These are phyloP conservation scores for Talaromyces sp. DNA, from an alignment of 2,329 filamentous ascomycete genomes.

Conservation along the genomic window DNA sequence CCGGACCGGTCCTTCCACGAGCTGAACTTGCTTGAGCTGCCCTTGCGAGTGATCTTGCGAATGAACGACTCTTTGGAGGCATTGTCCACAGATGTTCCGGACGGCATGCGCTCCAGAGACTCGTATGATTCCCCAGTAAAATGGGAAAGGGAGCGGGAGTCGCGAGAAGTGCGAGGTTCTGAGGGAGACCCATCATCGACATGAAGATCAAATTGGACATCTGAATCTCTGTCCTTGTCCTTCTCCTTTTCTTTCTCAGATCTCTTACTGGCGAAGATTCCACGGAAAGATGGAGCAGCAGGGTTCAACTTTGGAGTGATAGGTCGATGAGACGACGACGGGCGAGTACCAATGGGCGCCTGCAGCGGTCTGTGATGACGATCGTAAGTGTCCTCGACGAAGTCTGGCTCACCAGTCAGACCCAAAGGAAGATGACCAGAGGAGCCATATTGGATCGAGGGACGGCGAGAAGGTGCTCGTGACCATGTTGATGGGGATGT, in stretches of 20 bases:
- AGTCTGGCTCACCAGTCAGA: conserved; percentile 54
- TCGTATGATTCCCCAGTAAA: conserved; percentile 52
- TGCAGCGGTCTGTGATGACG: conserved; percentile 56
- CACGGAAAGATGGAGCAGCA: conserved; percentile 84
- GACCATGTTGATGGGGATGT: conserved; percentile 65
- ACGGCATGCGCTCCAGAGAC: conserved; percentile 51
- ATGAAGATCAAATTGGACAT: conserved; percentile 33
- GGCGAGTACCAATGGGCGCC: conserved; percentile 78
- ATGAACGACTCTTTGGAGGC: conserved; percentile 54
- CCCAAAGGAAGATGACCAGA: conserved; percentile 64
- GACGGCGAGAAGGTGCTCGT: conserved; percentile 74
- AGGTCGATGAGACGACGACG: conserved; percentile 59
- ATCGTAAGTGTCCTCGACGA: conserved; percentile 52
- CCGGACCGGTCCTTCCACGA: conserved; percentile 55
- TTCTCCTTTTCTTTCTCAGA: conserved; percentile 48
- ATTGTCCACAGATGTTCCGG: conserved; percentile 45
- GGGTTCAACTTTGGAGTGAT: conserved; percentile 74
- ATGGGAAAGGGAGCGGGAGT: conserved; percentile 48
- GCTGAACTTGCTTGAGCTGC: conserved; percentile 55
- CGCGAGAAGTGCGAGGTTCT: conserved; percentile 49
- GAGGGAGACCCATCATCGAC: conserved; percentile 47
- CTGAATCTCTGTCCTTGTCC: conserved; percentile 39
- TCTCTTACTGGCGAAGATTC: conserved; percentile 60
- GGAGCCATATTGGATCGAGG: conserved; percentile 76
- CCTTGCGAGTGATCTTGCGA: conserved; percentile 55